Evolutionary conservation across 148 eudicot genomes (phyloP), one percentile per base, ranked within the genome.

Genomic region (Nepenthes gracilis): DNA sequence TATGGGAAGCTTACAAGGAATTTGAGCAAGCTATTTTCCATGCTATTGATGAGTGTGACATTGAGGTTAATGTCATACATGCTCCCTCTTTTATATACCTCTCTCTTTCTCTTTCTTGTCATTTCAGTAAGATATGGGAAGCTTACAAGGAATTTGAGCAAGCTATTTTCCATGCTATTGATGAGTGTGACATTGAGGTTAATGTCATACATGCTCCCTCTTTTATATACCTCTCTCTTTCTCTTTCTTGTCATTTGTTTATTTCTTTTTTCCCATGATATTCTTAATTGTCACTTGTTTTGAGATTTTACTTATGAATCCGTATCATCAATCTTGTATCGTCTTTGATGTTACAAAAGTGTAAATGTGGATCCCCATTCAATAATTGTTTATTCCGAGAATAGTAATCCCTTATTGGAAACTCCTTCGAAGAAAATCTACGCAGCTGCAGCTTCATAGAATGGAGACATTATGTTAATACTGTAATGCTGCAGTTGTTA

Each of bases 1-100:
- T 93, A 69, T 93, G 96, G 96, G 95, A 84, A 72, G 73, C 78
- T n/a, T 93, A 89, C 76, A 73, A 78, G 69, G 86, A 84, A 58
- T 93, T 88, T 68, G 99, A 93, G 70, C 85, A 67, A 68, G 87
- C 85, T 63, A 47, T 86, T 59, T 64, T 78, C 35, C 72, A 70
- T 52, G 80, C 79, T 12, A 67, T 89, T 66, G 81, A 71, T 32
- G 84, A 80, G 11, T 66, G 85, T 12, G 81, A 89, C 71, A 47
- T 60, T 40, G 89, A 80, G 83, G 83, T 82, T 38, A 60, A 70
- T 56, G 38, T 70, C 50, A 9, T 36, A 45, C 49, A 57, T 75
- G 40, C 50, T 23, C 59, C 33, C 12, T 65, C 36, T 65, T 63
- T 54, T 34, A 33, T 12, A 57, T 59, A 11, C 15, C 11, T 49